These are phyloP conservation scores for Cucumis hystrix DNA, from an alignment of 306 rosid genomes.

Conservation along the genomic window DNA sequence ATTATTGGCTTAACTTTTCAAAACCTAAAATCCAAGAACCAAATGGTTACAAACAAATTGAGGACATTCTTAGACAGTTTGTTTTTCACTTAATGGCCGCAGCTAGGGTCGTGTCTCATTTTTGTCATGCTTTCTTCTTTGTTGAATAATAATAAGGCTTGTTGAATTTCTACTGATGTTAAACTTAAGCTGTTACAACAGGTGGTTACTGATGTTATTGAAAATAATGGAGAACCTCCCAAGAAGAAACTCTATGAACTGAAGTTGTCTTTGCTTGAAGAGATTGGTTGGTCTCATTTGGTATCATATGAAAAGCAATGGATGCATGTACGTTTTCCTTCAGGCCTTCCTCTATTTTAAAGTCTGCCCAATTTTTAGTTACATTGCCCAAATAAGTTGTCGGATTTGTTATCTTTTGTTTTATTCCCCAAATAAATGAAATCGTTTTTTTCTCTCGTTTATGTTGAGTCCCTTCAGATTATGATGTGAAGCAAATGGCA, in stretches of 20 bases:
- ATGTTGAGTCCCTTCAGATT: background rate
- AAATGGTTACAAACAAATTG: background rate
- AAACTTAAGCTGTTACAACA: conserved; percentile 9
- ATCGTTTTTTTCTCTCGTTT: background rate
- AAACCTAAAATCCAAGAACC: too few species aligned
- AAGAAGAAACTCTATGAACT: conserved; percentile 77
- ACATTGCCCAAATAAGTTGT: background rate
- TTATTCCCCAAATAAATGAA: background rate
- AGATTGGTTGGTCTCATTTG: conserved; percentile 72
- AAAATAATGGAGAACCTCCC: conserved; percentile 51
- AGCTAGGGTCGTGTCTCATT: background rate
- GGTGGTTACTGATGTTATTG: conserved; percentile 64
- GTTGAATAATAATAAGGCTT: background rate
- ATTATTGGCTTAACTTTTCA: too few species aligned
- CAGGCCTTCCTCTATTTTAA: conserved; percentile 62
- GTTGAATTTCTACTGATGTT: background rate
- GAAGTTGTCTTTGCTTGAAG: conserved; percentile 67
- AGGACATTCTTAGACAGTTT: background rate
- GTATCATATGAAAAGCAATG: conserved; percentile 64
- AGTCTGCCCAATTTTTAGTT: background rate
- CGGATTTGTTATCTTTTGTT: background rate
- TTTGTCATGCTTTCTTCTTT: background rate
- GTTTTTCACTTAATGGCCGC: too few species aligned
- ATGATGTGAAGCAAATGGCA: background rate
- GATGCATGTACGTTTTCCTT: conserved; percentile 87